These are phyloP conservation scores for Gossypium australe DNA, from an alignment of 345 rosid species.

Conservation along the genomic window DNA sequence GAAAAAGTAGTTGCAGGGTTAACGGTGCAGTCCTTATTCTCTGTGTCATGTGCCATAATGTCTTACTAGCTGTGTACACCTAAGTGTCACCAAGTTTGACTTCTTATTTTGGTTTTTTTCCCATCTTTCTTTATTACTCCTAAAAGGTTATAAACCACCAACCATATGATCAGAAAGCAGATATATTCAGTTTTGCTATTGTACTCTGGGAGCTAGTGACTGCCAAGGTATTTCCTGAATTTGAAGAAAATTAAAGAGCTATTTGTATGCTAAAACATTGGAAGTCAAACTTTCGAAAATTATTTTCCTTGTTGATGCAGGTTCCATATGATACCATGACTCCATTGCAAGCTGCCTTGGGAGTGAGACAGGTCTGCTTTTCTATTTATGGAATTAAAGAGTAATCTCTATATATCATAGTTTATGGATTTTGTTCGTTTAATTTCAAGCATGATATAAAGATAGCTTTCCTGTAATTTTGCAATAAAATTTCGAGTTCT, in stretches of 20 bases:
- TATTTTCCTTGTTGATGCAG: slow-evolving; percentile 25
- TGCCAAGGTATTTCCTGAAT: slow-evolving; percentile 46
- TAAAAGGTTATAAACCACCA: slow-evolving; percentile 68
- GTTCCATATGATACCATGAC: slow-evolving; percentile 63
- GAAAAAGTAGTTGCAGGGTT: not conserved
- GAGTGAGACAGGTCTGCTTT: slow-evolving; percentile 59
- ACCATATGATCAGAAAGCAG: slow-evolving; percentile 68
- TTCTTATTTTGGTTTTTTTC: not conserved
- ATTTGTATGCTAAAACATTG: not conserved
- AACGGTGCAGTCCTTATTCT: not conserved
- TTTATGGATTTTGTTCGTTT: not conserved
- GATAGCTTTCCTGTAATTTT: not conserved
- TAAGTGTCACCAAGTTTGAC: not conserved
- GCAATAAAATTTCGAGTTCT: not conserved
- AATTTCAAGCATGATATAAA: not conserved
- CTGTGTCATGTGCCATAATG: not conserved
- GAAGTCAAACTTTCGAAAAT: slow-evolving; percentile 1
- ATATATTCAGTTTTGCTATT: slow-evolving; percentile 69
- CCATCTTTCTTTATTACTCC: not conserved
- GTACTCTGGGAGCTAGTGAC: slow-evolving; percentile 79
- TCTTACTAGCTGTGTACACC: not conserved
- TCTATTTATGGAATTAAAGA: not conserved
- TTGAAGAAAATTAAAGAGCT: not conserved
- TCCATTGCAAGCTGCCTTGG: slow-evolving; percentile 77
- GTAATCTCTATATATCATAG: not conserved